Evolutionary conservation across 768 basidiomycete genomes (phyloP), one percentile per base, ranked within the genome.

Genomic region (Postia placenta): DNA sequence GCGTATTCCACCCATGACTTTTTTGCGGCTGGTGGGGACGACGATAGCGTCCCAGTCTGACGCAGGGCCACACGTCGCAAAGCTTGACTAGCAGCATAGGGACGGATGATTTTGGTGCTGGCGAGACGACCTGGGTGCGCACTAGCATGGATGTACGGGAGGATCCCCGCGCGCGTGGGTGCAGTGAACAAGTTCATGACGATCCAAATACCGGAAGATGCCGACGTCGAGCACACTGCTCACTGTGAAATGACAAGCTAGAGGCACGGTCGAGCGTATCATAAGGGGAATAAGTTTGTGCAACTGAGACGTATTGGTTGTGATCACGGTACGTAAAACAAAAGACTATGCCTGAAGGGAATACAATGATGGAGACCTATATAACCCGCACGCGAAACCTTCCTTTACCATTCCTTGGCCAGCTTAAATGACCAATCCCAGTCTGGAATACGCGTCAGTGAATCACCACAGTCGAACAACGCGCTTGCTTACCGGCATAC

Each of bases 361-460:
- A 60, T 61, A 61, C 55, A 53, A 59, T 52, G 56, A 52, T 56
- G 63, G 61, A 62, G 54, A 50, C 44, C 42, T 47, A 52, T n/a
- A n/a, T 50, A 53, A 52, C 4, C 33, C 30, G 30, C 30, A 33
- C 15, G 19, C 38, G 19, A 22, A 50, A 53, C 20, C 38, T 20
- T 26, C 40, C 42, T 66, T 73, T 64, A 86, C 94, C 94, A 97
- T 57, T 94, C 92, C 71, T 95, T 95, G 38, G 75, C 82, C 51
- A 97, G 76, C 66, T 92, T 95, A 77, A 97, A 96, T 22, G 63
- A 67, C 94, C 94, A 97, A 52, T 87, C 81, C 72, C 84, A 91
- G 56, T 91, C 89, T 85, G 51, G 42, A 40, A 28, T 2, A 26
- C 9, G 17, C 24, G 27, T 39, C 19, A 27, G n/a, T n/a, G n/a